phyloP scores from a whole-genome alignment of 306 rosid species.

The Potentilla sterilis region DNA sequence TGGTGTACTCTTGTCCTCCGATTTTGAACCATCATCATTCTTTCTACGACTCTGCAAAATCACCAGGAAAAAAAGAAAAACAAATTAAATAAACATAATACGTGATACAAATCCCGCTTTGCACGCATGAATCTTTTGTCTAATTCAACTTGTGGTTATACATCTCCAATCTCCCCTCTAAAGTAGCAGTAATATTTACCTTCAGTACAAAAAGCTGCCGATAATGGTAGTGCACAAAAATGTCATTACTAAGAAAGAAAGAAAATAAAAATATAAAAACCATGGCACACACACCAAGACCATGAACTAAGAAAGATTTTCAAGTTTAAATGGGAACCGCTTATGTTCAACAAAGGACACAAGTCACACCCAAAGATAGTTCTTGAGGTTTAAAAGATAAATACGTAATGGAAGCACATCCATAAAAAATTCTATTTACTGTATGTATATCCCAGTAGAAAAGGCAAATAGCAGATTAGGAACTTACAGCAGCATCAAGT shows the following conservation, averaged over 20 bases:
- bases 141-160: neutral
- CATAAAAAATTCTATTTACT: neutral
- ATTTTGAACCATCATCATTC: conserved; percentile 48
- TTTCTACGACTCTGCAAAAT: conserved; percentile 59
- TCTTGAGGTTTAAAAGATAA: conserved; percentile 9
- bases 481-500: conserved; percentile 4
- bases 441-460: neutral
- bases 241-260: neutral
- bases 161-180: neutral
- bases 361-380: neutral
- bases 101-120: neutral
- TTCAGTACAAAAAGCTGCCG: neutral
- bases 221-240: neutral
- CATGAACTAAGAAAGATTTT: neutral
- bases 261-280: neutral
- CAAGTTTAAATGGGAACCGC: neutral
- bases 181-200: neutral
- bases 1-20: conserved; percentile 45
- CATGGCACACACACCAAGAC: neutral
- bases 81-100: neutral
- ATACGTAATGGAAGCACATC: neutral
- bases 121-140: neutral
- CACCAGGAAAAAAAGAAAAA: conserved; percentile 14
- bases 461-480: neutral
- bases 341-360: too few relatives aligned